Conservation (phyloP, 768 basidiomycete genomes). For the Trametes cinnabarina region DNA sequence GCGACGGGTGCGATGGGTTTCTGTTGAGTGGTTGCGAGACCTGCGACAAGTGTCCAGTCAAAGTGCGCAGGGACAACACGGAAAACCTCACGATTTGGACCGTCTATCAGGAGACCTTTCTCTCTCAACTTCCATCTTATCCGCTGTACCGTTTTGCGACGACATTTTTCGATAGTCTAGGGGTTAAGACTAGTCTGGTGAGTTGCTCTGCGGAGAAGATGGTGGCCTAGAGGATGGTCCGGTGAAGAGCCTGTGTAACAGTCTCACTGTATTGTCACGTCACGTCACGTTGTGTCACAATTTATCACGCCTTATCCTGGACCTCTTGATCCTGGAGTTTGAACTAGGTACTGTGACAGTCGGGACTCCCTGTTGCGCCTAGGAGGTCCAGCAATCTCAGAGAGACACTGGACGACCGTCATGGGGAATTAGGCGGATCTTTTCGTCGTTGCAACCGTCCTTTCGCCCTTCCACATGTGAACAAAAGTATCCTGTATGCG, state of each 20-base stretch:
- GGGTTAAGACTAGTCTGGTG: neutral
- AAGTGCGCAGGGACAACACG: neutral
- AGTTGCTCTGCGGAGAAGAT: neutral
- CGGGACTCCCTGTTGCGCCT: too few species aligned
- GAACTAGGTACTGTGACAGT: too few species aligned
- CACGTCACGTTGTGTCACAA: neutral
- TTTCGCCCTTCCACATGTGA: too few species aligned
- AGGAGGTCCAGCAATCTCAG: too few species aligned
- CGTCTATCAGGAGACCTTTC: constrained; percentile 26
- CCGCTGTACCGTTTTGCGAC: constrained; percentile 22
- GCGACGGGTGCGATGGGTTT: constrained; percentile 68
- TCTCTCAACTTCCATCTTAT: constrained; percentile 64
- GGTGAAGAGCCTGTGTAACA: neutral
- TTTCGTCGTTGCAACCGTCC: too few species aligned
- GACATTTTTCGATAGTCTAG: constrained; percentile 9
- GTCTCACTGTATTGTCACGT: too few species aligned
- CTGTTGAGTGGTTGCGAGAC: constrained; percentile 73
- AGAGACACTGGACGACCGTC: too few species aligned
- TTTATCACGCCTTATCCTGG: too few species aligned
- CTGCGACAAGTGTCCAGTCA: constrained; percentile 26
- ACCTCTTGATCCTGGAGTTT: too few species aligned
- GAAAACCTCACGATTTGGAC: constrained; percentile 32
- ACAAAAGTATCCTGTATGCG: too few species aligned
- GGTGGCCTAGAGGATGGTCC: neutral
- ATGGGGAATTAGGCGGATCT: too few species aligned